phyloP scores from a whole-genome alignment of 768 basidiomycete genomes.

The Suillus subluteus region DNA sequence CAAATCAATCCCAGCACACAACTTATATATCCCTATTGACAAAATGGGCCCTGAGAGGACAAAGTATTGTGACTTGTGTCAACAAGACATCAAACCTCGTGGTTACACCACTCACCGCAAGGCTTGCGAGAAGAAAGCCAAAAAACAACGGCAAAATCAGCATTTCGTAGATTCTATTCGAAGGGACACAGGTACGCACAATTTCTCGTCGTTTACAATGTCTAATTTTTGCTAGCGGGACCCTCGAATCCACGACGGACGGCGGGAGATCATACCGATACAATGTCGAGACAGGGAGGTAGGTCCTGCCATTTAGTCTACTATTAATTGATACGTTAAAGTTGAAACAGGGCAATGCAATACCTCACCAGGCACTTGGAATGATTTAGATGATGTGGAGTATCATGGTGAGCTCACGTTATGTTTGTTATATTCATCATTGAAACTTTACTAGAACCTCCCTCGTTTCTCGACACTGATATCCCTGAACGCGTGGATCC shows the following conservation, averaged over 20 bases:
- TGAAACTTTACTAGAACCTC: neutral
- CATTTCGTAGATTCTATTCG: neutral
- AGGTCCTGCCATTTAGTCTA: neutral
- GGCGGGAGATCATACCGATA: neutral
- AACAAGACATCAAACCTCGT: neutral
- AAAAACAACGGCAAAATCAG: neutral
- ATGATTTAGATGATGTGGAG: neutral
- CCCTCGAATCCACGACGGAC: neutral
- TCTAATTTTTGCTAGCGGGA: neutral
- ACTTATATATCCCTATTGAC: neutral
- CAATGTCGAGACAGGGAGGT: neutral
- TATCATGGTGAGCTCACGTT: neutral
- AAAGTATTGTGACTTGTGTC: neutral
- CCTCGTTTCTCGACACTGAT: neutral
- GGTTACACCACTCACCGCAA: neutral
- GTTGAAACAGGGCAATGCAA: neutral
- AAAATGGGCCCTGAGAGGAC: neutral
- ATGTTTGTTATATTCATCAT: neutral
- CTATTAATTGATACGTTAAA: too few relatives aligned
- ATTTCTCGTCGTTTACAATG: neutral
- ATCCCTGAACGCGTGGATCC: neutral
- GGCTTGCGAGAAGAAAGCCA: neutral
- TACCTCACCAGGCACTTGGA: neutral
- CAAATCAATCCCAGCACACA: neutral
- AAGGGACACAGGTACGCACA: neutral